Evolutionary conservation across 1,139 yeast species (phyloP), one percentile per base, ranked within the genome.

Genomic region (Taiozyma sp.): DNA sequence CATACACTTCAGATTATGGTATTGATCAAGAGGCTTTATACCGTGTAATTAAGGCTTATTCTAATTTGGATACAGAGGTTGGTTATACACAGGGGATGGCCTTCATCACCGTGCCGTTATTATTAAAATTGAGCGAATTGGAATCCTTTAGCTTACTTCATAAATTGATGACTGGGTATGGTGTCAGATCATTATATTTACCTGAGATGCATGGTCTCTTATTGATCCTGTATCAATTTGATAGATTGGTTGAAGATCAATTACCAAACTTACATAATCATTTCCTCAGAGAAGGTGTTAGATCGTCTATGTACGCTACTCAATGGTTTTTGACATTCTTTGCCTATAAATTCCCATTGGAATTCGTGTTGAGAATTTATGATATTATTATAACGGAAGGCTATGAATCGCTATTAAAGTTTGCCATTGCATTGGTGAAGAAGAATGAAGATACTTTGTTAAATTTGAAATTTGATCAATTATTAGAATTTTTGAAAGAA

Each of bases 21-120:
- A 81, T 82, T 36, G 76, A 77, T 43, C 80, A 78, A 55, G 83
- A 78, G 45, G 83, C 89, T 46, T 70, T 93, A 42, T 87, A 75
- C 65, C 82, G 83, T 54, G 84, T 93, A 36, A 80, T 93, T 57
- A 88, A 87, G 64, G 92, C 92, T 0, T 93, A 92, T 69, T 83
- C 95, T 23, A 71, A 90, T 48, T 87, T 83, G 66, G 98, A 93
- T 65, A 84, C 89, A 1, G 97, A 91, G 51, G 97, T 93, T 41
- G 99, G 99, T 0, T 93, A 93, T 65, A 93, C 97, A 1, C 98
- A 93, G 68, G 98, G 99, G 8, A 90, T 93, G 97, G 96, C 95
- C 2, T 92, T 93, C 63, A 80, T 93, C 45, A 80, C 90, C 0
- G 91, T 90, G 9, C 98, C 98, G 0, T 70, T 93, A 50, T 74